Evolutionary conservation across 2,329 filamentous ascomycete genomes (phyloP), one percentile per base, ranked within the genome.

Genomic region (Boeremia exigua): DNA sequence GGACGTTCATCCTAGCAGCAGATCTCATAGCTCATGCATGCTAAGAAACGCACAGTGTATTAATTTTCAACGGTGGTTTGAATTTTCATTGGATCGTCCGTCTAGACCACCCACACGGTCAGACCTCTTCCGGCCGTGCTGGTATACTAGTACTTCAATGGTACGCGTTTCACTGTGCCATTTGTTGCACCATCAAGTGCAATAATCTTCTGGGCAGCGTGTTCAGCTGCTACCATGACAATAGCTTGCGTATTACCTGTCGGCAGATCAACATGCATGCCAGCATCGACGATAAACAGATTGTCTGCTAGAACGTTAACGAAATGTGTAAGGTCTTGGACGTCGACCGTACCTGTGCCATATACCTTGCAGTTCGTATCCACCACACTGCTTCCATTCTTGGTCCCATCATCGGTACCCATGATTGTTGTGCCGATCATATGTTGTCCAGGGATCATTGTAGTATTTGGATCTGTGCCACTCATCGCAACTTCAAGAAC

Each of bases 231-330:
- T 30, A 85, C 79, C 65, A 88, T 84, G 57, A 88, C 85, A 40
- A 84, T 81, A 1, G 86, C 81, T 40, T 83, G 82, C 2, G 87
- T 87, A 73, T 90, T 90, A 14, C 86, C 84, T 0, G 85, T 85
- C 2, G 86, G 80, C 67, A 88, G 82, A 54, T 87, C 87, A 0
- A 87, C 86, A 77, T 88, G 87, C 66, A 90, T 86, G 58, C 83
- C 84, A 0, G 84, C 87, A 65, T 90, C 87, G 4, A 90, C 85
- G n/a, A 71, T 56, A 58, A 67, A 73, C n/a, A 69, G 45, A 30
- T 71, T 69, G 33, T 69, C 66, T 42, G 17, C 17, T 14, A 38
- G 4, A 17, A 36, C 6, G 4, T 29, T 2, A 37, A 29, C 9
- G 10, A 19, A 8, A 11, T n/a, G 4, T 29, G 17, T 6, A n/a